A percentile compares a stretch with the other conserved stretches of the same genome.
Evolutionary conservation across 306 rosid species (phyloP).

Genomic region (Datisca glomerata): DNA sequence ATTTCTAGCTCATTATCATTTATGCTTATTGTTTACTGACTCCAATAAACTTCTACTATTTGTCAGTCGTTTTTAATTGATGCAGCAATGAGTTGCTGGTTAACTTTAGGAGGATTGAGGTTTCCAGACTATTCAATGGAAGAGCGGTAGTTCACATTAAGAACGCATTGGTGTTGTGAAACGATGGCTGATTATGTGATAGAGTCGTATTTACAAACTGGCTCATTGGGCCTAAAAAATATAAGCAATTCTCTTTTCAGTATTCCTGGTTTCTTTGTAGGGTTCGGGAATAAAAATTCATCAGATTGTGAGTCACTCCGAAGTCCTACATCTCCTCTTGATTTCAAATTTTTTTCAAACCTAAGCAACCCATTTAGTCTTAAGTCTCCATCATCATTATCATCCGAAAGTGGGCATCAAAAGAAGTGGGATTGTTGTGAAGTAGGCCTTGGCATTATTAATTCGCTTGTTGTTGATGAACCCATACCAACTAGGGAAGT

Average conservation of each 20-base stretch:
- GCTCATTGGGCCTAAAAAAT: conserved; percentile 35
- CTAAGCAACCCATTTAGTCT: conserved; percentile 39
- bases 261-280: conserved; percentile 49
- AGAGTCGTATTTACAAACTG: conserved; percentile 28
- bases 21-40: no score
- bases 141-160: conserved; percentile 17
- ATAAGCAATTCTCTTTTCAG: conserved; percentile 46
- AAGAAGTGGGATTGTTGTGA: conserved; percentile 34
- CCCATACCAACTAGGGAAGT: conserved; percentile 25
- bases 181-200: conserved; percentile 64
- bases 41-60: no score
- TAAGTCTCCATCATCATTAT: conserved; percentile 20
- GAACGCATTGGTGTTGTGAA: conserved; percentile 16
- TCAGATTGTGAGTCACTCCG: conserved; percentile 49
- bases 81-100: conserved; percentile 1
- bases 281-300: conserved; percentile 36
- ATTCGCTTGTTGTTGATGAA: conserved; percentile 49
- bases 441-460: conserved; percentile 69
- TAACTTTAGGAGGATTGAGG: neutral
- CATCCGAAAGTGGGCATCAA: conserved; percentile 24
- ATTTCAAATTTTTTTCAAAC: conserved; percentile 47
- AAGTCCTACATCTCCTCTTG: conserved; percentile 84
- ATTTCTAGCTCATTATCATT: no score
- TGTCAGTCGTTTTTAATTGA: conserved; percentile 8
- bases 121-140: no score